Conservation (phyloP, 495 filamentous ascomycete genomes). For the Penicillium chermesinum region DNA sequence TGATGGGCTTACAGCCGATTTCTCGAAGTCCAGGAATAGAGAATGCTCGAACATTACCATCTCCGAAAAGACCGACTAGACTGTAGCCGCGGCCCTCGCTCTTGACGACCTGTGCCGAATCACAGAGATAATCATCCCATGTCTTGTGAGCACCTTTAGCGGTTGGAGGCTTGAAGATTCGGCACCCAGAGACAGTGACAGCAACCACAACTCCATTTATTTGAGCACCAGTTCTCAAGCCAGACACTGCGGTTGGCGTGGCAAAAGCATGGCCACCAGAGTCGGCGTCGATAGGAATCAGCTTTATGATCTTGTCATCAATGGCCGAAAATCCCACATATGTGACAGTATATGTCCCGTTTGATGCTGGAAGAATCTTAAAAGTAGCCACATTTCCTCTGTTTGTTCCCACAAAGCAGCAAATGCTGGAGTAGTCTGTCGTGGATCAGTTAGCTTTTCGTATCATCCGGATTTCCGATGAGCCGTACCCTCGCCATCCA, state of each 20-base stretch:
- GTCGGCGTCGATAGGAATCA: slow-evolving; percentile 73
- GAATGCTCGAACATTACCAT: slow-evolving; percentile 71
- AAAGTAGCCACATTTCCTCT: slow-evolving; percentile 79
- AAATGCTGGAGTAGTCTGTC: slow-evolving; percentile 82
- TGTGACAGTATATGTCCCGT: slow-evolving; percentile 66
- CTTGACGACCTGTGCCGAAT: slow-evolving; percentile 69
- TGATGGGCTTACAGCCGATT: slow-evolving; percentile 60
- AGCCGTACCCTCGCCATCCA: slow-evolving; percentile 71
- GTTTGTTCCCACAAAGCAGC: slow-evolving; percentile 86
- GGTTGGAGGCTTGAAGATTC: slow-evolving; percentile 80
- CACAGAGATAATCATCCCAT: slow-evolving; percentile 77
- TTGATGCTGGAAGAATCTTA: slow-evolving; percentile 71
- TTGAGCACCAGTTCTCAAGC: slow-evolving; percentile 63
- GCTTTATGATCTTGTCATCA: slow-evolving; percentile 68
- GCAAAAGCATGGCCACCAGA: slow-evolving; percentile 71
- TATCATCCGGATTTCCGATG: background rate
- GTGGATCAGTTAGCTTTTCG: slow-evolving; percentile 16
- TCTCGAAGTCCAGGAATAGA: slow-evolving; percentile 84
- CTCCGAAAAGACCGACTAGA: slow-evolving; percentile 76
- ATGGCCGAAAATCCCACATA: slow-evolving; percentile 60
- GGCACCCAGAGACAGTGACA: slow-evolving; percentile 67
- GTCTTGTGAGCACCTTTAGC: slow-evolving; percentile 83
- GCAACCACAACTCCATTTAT: slow-evolving; percentile 66
- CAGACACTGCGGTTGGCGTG: slow-evolving; percentile 63
- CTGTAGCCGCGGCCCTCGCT: slow-evolving; percentile 69